phyloP scores from a whole-genome alignment of 1,139 yeast genomes.

The Pichia sp. region DNA sequence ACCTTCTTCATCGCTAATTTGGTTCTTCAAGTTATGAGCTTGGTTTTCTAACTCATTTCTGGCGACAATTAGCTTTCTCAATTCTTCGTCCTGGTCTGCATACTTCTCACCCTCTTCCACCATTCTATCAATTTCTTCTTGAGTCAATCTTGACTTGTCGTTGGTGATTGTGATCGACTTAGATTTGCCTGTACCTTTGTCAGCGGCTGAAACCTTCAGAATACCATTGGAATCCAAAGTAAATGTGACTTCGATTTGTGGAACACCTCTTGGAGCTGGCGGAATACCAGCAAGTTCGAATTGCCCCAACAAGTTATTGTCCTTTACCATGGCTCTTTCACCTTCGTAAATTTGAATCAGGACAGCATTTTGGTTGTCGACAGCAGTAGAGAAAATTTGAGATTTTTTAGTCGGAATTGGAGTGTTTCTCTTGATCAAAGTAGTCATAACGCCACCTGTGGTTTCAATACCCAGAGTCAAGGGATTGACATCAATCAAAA shows the following conservation, averaged over 20 bases:
- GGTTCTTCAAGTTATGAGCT: slow-evolving; percentile 75
- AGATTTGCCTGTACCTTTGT: slow-evolving; percentile 95
- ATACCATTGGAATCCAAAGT: slow-evolving; percentile 95
- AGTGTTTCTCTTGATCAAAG: slow-evolving; percentile 93
- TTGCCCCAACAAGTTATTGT: slow-evolving; percentile 92
- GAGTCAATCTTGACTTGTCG: slow-evolving; percentile 93
- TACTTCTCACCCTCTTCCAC: slow-evolving; percentile 62
- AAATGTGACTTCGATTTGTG: slow-evolving; percentile 94
- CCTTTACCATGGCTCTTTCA: slow-evolving; percentile 94
- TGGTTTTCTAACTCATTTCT: slow-evolving; percentile 87
- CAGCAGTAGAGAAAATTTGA: slow-evolving; percentile 94
- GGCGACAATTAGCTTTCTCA: slow-evolving; percentile 57
- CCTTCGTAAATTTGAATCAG: slow-evolving; percentile 95
- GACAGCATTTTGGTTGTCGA: slow-evolving; percentile 96
- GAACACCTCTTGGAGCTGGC: slow-evolving; percentile 98
- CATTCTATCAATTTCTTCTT: slow-evolving; percentile 62
- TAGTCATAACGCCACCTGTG: slow-evolving; percentile 97
- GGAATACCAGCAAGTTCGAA: slow-evolving; percentile 94
- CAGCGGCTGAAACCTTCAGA: slow-evolving; percentile 87
- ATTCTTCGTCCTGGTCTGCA: slow-evolving; percentile 57
- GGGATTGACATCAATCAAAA: slow-evolving; percentile 89
- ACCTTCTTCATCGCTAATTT: slow-evolving; percentile 32
- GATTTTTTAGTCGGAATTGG: slow-evolving; percentile 96
- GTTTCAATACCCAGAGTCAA: slow-evolving; percentile 95
- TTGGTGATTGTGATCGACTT: slow-evolving; percentile 92